Evolutionary conservation across 208 protist genomes (phyloP).

Genomic region (Hexamita inflata): DNA sequence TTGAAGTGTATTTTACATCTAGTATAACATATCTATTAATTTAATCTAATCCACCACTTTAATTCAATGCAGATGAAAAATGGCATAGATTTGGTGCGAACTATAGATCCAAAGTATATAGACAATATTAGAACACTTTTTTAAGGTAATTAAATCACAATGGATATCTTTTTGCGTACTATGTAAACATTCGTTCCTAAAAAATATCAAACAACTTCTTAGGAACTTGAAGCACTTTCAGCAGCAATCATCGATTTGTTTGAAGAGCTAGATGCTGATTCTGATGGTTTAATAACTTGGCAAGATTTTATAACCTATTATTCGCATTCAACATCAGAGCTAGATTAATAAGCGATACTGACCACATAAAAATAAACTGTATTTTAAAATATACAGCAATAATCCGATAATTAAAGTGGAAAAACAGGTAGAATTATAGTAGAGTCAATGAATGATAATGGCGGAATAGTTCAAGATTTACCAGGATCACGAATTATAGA

Average conservation of each 20-base stretch:
- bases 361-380: background rate
- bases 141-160: background rate
- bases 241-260: slow-evolving; percentile 4
- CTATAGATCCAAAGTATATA: slow-evolving; percentile 7
- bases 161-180: slow-evolving; percentile 5
- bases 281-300: slow-evolving; percentile 22
- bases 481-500: background rate
- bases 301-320: slow-evolving; percentile 20
- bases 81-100: background rate
- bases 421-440: slow-evolving; percentile 1
- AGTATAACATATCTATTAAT: too few species aligned
- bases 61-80: too few species aligned
- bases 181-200: slow-evolving; percentile 22
- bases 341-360: background rate
- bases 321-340: background rate
- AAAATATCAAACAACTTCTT: background rate
- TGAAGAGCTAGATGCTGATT: slow-evolving; percentile 16
- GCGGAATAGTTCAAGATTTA: background rate
- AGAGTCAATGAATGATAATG: background rate
- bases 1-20: too few species aligned
- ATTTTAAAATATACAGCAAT: background rate
- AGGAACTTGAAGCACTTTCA: background rate
- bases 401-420: background rate
- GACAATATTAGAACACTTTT: slow-evolving; percentile 23
- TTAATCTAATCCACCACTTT: too few species aligned